Evolutionary conservation across 495 filamentous ascomycete species (phyloP).

Genomic region (Penicillium subrubescens): DNA sequence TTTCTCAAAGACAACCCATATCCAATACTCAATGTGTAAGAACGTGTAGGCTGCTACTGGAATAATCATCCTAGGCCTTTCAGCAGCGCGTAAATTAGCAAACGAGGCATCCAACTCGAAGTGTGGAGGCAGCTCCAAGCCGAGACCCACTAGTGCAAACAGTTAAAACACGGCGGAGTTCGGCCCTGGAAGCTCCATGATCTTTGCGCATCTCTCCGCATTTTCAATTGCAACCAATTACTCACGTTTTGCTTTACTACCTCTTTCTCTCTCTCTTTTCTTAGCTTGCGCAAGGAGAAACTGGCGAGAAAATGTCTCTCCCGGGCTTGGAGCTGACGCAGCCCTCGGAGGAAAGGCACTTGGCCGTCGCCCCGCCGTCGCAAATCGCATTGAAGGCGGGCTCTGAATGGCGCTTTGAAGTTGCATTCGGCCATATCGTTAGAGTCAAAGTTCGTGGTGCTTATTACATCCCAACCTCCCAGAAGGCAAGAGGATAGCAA

Average conservation of each 20-base stretch:
- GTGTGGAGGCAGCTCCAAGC: not conserved
- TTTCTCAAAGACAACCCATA: not conserved
- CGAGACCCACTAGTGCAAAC: conserved; percentile 13
- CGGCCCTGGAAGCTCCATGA: conserved; percentile 5
- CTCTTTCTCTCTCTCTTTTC: not conserved
- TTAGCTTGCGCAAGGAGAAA: not conserved
- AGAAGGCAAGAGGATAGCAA: too few relatives aligned
- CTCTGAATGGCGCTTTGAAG: conserved; percentile 91
- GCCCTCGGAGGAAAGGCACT: conserved; percentile 42
- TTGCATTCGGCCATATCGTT: conserved; percentile 65
- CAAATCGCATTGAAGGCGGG: conserved; percentile 49
- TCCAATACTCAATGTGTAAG: not conserved
- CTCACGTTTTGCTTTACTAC: not conserved
- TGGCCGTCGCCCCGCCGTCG: conserved; percentile 43
- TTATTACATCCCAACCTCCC: not conserved
- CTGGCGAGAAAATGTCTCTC: conserved; percentile 45
- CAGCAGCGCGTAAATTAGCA: not conserved
- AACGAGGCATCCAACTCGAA: not conserved
- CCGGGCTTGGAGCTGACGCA: conserved; percentile 51
- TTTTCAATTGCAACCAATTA: not conserved
- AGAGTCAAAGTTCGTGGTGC: conserved; percentile 56
- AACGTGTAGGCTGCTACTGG: not conserved
- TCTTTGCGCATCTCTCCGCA: conserved; percentile 12
- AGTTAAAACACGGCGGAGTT: conserved; percentile 12
- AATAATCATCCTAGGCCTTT: not conserved